phyloP scores from a whole-genome alignment of 306 rosid genomes.

The Cucumis melo region DNA sequence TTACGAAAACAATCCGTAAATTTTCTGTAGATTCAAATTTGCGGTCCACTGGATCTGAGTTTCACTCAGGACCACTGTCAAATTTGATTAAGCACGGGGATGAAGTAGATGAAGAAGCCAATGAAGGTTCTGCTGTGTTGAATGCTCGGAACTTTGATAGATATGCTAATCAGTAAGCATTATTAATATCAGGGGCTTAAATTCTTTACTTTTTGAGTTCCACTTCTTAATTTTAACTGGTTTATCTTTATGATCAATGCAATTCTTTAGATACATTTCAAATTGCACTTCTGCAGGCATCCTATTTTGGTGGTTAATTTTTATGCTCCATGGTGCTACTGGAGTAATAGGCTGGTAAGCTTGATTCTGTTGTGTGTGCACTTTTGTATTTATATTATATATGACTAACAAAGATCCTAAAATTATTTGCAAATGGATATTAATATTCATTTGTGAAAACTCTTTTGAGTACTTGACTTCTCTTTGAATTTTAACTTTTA shows the following conservation, averaged over 20 bases:
- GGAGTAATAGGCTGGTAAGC: conserved; percentile 92
- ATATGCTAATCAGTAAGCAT: conserved; percentile 63
- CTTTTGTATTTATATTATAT: not conserved
- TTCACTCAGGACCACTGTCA: conserved; percentile 55
- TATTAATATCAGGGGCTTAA: not conserved
- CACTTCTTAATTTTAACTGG: not conserved
- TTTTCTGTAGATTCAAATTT: conserved; percentile 68
- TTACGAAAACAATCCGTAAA: conserved; percentile 82
- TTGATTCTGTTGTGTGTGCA: not conserved
- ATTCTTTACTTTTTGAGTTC: not conserved
- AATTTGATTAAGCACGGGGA: conserved; percentile 71
- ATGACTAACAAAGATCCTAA: not conserved
- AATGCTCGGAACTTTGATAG: conserved; percentile 42
- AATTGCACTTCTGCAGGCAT: conserved; percentile 39
- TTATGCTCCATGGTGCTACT: conserved; percentile 94
- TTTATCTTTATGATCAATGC: not conserved
- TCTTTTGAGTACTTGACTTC: not conserved
- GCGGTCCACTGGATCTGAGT: conserved; percentile 71
- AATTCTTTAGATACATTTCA: conserved; percentile 1
- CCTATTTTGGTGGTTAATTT: conserved; percentile 75
- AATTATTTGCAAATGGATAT: not conserved
- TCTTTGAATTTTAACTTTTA: not conserved
- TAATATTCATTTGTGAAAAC: not conserved
- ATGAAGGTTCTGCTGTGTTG: conserved; percentile 51
- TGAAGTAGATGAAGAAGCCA: conserved; percentile 52